Conservation (phyloP, 1,284 basidiomycete genomes). For the Irpex sp. region DNA sequence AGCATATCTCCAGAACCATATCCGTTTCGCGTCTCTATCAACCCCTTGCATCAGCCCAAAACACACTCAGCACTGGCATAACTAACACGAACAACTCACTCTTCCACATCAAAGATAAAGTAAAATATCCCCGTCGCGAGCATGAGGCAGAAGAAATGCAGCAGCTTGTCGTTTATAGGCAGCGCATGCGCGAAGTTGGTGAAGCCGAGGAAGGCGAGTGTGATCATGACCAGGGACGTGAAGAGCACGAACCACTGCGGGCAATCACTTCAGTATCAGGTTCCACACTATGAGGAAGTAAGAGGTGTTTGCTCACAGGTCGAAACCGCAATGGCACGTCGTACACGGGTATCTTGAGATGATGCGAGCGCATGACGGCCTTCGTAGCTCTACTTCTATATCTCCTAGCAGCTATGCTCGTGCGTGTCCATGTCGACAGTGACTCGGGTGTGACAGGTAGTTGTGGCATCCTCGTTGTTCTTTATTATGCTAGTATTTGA, state of each 20-base stretch:
- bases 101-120: conserved; percentile 85
- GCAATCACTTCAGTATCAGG: neutral
- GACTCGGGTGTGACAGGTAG: neutral
- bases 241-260: conserved; percentile 71
- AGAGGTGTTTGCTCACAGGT: conserved; percentile 52
- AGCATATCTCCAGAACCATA: conserved; percentile 84
- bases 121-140: conserved; percentile 82
- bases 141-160: conserved; percentile 82
- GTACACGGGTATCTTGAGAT: conserved; percentile 56
- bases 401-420: conserved; percentile 25
- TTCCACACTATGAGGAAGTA: conserved; percentile 9
- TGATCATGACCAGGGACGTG: conserved; percentile 59
- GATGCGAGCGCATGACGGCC: conserved; percentile 54
- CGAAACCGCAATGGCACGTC: conserved; percentile 70
- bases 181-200: conserved; percentile 63
- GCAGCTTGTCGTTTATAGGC: conserved; percentile 78
- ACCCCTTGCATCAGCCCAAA: neutral
- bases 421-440: conserved; percentile 18
- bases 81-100: conserved; percentile 43
- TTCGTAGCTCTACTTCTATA: conserved; percentile 36
- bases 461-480: neutral
- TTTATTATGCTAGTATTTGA: neutral
- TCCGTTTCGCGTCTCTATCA: conserved; percentile 61
- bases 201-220: conserved; percentile 71
- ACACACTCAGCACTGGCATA: neutral